A percentile compares a stretch with the other conserved stretches of the same genome.
These are phyloP conservation scores for Camelina neglecta DNA, from an alignment of 345 rosid genomes.

Conservation along the genomic window DNA sequence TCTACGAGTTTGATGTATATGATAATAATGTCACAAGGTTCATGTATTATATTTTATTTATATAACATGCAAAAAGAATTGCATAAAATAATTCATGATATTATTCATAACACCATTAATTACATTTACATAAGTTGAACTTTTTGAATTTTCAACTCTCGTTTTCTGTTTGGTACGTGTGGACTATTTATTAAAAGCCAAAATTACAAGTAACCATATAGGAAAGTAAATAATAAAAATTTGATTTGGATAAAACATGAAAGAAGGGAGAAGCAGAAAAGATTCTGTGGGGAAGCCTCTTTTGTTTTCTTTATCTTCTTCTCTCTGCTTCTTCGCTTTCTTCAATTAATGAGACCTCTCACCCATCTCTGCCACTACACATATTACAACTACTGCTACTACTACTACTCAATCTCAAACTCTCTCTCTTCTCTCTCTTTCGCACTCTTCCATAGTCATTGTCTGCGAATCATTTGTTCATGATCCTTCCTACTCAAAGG, in stretches of 20 bases:
- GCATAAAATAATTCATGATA: neutral
- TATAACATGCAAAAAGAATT: neutral
- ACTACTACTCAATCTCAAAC: conserved; percentile 29
- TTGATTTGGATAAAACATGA: conserved; percentile 20
- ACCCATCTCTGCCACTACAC: conserved; percentile 36
- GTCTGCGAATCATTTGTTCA: conserved; percentile 9
- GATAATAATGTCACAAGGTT: neutral
- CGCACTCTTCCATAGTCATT: conserved; percentile 22
- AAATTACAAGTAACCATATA: too few relatives aligned
- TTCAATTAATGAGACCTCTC: conserved; percentile 54
- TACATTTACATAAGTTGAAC: neutral
- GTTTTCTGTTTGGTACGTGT: too few relatives aligned
- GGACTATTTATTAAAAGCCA: too few relatives aligned
- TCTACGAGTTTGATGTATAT: neutral
- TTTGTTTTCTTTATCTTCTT: conserved; percentile 19
- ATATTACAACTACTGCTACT: neutral
- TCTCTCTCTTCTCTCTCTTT: conserved; percentile 23
- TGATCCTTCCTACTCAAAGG: conserved; percentile 29
- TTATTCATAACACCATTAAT: neutral
- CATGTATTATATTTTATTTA: neutral
- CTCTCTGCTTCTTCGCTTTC: conserved; percentile 27
- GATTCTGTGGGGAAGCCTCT: conserved; percentile 41
- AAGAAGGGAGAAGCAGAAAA: conserved; percentile 35
- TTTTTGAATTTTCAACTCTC: too few relatives aligned
- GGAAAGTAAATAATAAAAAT: too few relatives aligned